Conservation (phyloP, 2,329 filamentous ascomycete genomes). For the Fusarium kyushuense region DNA sequence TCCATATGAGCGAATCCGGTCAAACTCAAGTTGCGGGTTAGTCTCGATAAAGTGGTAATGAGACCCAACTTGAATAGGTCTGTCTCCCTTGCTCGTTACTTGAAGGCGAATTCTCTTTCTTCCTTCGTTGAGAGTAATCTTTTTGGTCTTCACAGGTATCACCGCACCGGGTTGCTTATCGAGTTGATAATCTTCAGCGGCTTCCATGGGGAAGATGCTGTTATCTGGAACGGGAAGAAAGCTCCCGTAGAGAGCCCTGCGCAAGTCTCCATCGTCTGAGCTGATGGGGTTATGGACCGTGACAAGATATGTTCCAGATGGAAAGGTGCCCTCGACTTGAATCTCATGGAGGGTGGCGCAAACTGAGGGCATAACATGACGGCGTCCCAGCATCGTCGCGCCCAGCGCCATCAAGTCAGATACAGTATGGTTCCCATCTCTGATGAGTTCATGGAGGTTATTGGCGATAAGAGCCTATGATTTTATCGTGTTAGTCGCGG, state of each 20-base stretch:
- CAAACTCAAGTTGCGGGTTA: slow-evolving; percentile 91
- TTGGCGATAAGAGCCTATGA: slow-evolving; percentile 81
- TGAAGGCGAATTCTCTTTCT: slow-evolving; percentile 78
- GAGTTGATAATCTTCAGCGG: slow-evolving; percentile 73
- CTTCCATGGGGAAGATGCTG: slow-evolving; percentile 74
- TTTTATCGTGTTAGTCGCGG: slow-evolving; percentile 15
- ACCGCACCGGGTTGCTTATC: slow-evolving; percentile 83
- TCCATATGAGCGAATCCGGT: slow-evolving; percentile 84
- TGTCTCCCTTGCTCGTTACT: slow-evolving; percentile 88
- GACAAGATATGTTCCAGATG: slow-evolving; percentile 89
- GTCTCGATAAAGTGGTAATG: slow-evolving; percentile 97
- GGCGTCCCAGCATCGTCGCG: slow-evolving; percentile 90
- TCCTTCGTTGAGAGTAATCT: slow-evolving; percentile 78
- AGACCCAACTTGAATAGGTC: slow-evolving; percentile 91
- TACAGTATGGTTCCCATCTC: slow-evolving; percentile 93
- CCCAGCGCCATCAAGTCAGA: slow-evolving; percentile 94
- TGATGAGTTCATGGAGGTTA: slow-evolving; percentile 94
- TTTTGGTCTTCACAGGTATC: slow-evolving; percentile 74
- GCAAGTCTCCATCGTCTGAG: slow-evolving; percentile 86
- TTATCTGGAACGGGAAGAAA: slow-evolving; percentile 84
- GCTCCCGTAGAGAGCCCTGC: slow-evolving; percentile 88
- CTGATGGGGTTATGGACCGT: slow-evolving; percentile 93
- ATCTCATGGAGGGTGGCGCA: slow-evolving; percentile 82
- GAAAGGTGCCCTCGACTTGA: slow-evolving; percentile 95
- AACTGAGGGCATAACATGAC: slow-evolving; percentile 89